A percentile compares a stretch with the other conserved stretches of the same genome.
Conservation (phyloP, 202 grass and related monocot genomes). For the Elaeis oleifera region DNA sequence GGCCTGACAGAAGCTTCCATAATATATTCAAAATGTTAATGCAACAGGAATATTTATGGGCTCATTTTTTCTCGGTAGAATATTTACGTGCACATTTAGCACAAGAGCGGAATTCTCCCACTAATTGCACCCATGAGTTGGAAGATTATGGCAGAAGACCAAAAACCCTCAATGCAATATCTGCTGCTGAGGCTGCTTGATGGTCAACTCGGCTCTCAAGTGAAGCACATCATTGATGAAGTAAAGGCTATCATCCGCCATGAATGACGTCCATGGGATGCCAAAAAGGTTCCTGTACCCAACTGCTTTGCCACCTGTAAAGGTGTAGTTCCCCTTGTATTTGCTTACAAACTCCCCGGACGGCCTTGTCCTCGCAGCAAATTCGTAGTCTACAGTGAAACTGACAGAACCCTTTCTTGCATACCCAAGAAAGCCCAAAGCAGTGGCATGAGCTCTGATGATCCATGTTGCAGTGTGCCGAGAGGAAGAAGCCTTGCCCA, state of each 20-base stretch:
- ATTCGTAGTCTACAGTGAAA: slow-evolving; percentile 13
- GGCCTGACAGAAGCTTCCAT: no score
- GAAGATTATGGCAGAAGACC: no score
- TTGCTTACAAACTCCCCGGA: slow-evolving; percentile 5
- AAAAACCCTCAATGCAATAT: neutral
- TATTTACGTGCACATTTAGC: no score
- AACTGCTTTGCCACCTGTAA: slow-evolving; percentile 17
- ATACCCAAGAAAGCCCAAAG: slow-evolving; percentile 21
- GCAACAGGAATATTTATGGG: no score
- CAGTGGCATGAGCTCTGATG: slow-evolving; percentile 13
- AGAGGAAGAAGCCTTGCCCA: slow-evolving; percentile 20
- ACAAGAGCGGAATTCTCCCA: no score
- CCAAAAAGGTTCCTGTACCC: slow-evolving; percentile 22
- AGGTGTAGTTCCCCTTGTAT: slow-evolving; percentile 17
- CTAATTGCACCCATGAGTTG: no score
- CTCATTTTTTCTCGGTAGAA: no score
- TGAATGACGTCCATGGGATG: slow-evolving; percentile 14
- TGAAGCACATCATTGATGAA: slow-evolving; percentile 22
- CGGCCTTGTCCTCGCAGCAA: slow-evolving; percentile 7
- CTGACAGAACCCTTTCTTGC: slow-evolving; percentile 19
- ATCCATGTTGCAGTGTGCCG: slow-evolving; percentile 19
- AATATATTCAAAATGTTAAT: no score
- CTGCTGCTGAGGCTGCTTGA: neutral
- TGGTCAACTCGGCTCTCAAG: slow-evolving; percentile 14
- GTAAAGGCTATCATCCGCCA: slow-evolving; percentile 9